phyloP scores from a whole-genome alignment of 805 yeast genomes.

The Saccharomycopsis babjevae region DNA sequence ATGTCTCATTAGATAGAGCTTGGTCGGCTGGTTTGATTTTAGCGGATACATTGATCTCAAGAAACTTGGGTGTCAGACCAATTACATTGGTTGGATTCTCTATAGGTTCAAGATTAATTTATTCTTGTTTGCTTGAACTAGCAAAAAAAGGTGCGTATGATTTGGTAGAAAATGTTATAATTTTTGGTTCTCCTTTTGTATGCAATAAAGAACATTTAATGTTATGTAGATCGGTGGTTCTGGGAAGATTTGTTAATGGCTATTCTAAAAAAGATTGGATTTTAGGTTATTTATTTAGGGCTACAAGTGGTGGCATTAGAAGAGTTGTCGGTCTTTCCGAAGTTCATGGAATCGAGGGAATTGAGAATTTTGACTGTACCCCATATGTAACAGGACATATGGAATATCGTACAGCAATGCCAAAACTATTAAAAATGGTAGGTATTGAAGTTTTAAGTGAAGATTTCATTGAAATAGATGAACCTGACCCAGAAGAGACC shows the following conservation, averaged over 20 bases:
- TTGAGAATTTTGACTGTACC: slow-evolving; percentile 85
- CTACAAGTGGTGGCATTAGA: slow-evolving; percentile 88
- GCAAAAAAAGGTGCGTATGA: slow-evolving; percentile 84
- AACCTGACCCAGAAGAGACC: slow-evolving; percentile 81
- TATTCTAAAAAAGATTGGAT: slow-evolving; percentile 93
- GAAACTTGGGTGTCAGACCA: slow-evolving; percentile 88
- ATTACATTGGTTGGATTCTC: slow-evolving; percentile 89
- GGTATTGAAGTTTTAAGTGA: slow-evolving; percentile 82
- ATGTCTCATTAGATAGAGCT: slow-evolving; percentile 90
- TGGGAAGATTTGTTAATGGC: slow-evolving; percentile 85
- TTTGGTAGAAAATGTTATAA: slow-evolving; percentile 72
- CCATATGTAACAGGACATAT: slow-evolving; percentile 87
- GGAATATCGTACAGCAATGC: slow-evolving; percentile 94
- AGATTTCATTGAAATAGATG: slow-evolving; percentile 91
- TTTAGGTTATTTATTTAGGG: slow-evolving; percentile 86
- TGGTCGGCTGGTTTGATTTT: slow-evolving; percentile 90
- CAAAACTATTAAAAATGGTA: slow-evolving; percentile 54
- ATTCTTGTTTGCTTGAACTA: slow-evolving; percentile 78
- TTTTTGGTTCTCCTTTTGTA: slow-evolving; percentile 85
- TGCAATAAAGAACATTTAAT: slow-evolving; percentile 68
- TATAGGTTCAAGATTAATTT: slow-evolving; percentile 84
- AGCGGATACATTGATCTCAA: slow-evolving; percentile 81
- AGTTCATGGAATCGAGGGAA: slow-evolving; percentile 47
- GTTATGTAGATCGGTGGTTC: slow-evolving; percentile 72
- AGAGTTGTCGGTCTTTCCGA: slow-evolving; percentile 87